Evolutionary conservation across 2,329 filamentous ascomycete genomes (phyloP).

Genomic region (Pseudogymnoascus sp.): DNA sequence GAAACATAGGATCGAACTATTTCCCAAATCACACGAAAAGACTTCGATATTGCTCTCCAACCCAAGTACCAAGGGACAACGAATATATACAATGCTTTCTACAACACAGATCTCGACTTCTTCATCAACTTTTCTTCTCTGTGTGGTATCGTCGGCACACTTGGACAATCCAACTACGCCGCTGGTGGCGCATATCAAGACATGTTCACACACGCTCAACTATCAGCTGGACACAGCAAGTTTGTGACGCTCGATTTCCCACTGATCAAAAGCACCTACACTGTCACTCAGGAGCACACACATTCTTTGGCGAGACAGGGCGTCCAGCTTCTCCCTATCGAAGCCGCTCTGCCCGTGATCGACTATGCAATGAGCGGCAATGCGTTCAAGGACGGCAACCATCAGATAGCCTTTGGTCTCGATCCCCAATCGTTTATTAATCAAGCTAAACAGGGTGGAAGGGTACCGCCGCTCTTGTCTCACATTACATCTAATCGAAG

Average conservation of each 20-base stretch:
- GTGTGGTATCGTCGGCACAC: slow-evolving; percentile 11
- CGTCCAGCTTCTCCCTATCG: neutral
- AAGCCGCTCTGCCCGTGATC: neutral
- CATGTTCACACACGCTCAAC: neutral
- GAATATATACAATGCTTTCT: neutral
- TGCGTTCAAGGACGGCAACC: neutral
- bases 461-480: neutral
- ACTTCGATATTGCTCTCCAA: neutral
- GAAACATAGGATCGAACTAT: neutral
- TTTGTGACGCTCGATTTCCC: neutral
- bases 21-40: neutral
- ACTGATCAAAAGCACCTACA: neutral
- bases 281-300: neutral
- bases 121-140: slow-evolving; percentile 13
- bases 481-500: neutral
- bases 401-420: neutral
- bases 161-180: slow-evolving; percentile 15
- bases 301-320: neutral
- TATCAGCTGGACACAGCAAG: neutral
- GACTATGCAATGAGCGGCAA: neutral
- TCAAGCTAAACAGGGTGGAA: neutral
- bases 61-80: neutral
- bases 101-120: slow-evolving; percentile 13
- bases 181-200: slow-evolving; percentile 4
- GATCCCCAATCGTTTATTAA: neutral